phyloP scores from a whole-genome alignment of 2,329 filamentous ascomycete species.

The Leptographium radiaticola region DNA sequence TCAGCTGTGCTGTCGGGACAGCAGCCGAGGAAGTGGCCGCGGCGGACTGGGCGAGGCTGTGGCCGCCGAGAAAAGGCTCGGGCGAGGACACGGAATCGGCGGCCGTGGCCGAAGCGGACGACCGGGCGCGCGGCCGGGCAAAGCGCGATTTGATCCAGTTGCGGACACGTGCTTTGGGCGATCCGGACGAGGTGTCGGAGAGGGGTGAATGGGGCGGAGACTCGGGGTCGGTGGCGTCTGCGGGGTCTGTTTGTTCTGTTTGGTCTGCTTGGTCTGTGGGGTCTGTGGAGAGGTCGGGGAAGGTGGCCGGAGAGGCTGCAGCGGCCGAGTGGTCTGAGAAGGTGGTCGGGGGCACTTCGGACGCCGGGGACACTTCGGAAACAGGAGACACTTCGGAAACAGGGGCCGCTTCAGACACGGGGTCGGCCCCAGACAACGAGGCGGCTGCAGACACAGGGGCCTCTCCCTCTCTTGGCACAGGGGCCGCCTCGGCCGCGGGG shows the following conservation, averaged over 20 bases:
- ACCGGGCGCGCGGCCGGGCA: slow-evolving; percentile 18
- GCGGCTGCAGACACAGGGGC: background rate
- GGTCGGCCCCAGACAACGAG: too few relatives aligned
- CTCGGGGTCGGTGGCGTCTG: background rate
- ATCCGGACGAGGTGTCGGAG: slow-evolving; percentile 9
- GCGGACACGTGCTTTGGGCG: slow-evolving; percentile 20
- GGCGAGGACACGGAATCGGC: background rate
- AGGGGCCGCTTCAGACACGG: too few relatives aligned
- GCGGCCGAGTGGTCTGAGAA: too few relatives aligned
- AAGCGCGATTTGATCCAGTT: slow-evolving; percentile 32
- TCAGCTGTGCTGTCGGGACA: background rate
- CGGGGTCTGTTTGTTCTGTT: too few relatives aligned
- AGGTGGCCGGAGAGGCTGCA: too few relatives aligned
- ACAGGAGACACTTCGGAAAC: too few relatives aligned
- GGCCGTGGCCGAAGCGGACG: slow-evolving; percentile 7
- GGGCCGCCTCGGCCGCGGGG: background rate
- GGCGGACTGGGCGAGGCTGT: slow-evolving; percentile 18
- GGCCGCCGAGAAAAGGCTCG: slow-evolving; percentile 28
- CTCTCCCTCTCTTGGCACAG: background rate
- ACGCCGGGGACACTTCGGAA: too few relatives aligned
- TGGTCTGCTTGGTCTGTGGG: too few relatives aligned
- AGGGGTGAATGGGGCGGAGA: slow-evolving; percentile 6
- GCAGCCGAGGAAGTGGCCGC: slow-evolving; percentile 2
- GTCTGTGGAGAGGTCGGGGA: too few relatives aligned
- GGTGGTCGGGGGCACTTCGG: too few relatives aligned